Base-by-base conservation (phyloP, 2,329 filamentous ascomycete genomes). In the Pyrenochaeta sp. region DNA sequence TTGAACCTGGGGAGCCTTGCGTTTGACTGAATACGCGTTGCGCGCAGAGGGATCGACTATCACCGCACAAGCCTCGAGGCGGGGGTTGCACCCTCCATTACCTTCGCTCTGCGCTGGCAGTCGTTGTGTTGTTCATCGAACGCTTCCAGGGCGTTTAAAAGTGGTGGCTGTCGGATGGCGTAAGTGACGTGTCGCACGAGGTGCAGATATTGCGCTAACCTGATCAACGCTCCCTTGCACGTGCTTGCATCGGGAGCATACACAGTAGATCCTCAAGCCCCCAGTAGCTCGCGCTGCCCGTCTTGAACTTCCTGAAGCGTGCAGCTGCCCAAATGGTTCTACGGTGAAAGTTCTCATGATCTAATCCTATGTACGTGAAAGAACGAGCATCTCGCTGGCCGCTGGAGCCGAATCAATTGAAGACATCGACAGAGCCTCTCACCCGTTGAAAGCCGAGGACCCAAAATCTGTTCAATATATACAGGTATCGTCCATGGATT, bases 101-200 rank as follows among this genome's bases (percentile, higher is more conserved):
- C 52, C 56, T 43, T 65, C 37, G 40, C 64, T 65, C 62, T 70
- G 67, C 66, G 66, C 59, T 69, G 66, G 67, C 67, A 70, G 50
- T 58, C 54, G 67, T 69, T 69, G 62, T 66, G 67, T 65, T 70
- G 66, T 70, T 70, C 66, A 63, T 61, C 42, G 56, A 68, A 61
- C 48, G 37, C 58, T 46, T 51, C 54, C 59, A 55, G 47, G 59
- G 58, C 58, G 45, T 54, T 54, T 34, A 59, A 48, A 52, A 59
- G 60, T 61, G 58, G 63, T 67, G 65, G 65, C 64, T 61, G 52
- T 56, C 36, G 56, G 49, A 59, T 57, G 62, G 55, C 52, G 59
- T 56, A 50, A 52, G 65, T 68, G 65, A 69, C 66, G 65, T 67
- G 65, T 68, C 65, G 64, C 62, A 59, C 54, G 54, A 55, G 47